A percentile compares a stretch with the other conserved stretches of the same genome.
Evolutionary conservation across 2,329 filamentous ascomycete genomes (phyloP).

Genomic region (Pyricularia sp.): DNA sequence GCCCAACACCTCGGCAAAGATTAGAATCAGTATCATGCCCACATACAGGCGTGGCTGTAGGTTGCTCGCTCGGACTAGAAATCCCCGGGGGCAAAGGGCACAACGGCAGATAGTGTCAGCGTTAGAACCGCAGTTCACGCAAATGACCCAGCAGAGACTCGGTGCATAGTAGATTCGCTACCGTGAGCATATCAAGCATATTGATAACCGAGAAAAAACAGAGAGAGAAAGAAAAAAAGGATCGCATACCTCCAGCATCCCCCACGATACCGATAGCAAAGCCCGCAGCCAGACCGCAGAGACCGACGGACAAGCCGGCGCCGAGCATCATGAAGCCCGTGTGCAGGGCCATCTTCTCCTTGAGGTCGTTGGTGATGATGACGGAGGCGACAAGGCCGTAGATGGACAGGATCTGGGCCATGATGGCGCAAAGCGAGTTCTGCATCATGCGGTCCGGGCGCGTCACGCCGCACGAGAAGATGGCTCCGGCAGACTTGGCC

Average conservation of each 20-base stretch:
- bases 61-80: conserved; percentile 22
- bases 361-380: conserved; percentile 68
- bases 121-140: neutral
- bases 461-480: conserved; percentile 93
- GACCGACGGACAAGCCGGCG: conserved; percentile 70
- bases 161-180: too few relatives aligned
- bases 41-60: conserved; percentile 81
- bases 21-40: conserved; percentile 96
- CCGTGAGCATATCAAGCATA: too few relatives aligned
- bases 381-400: conserved; percentile 85
- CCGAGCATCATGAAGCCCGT: conserved; percentile 77
- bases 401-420: conserved; percentile 99
- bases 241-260: conserved; percentile 67
- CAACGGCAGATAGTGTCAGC: conserved; percentile 12
- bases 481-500: conserved; percentile 96
- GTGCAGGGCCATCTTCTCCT: conserved; percentile 61
- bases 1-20: conserved; percentile 71
- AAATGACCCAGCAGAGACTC: neutral
- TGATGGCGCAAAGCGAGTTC: conserved; percentile 99
- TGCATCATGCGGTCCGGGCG: conserved; percentile 96
- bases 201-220: too few relatives aligned
- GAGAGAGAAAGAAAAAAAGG: neutral
- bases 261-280: conserved; percentile 82
- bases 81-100: conserved; percentile 29
- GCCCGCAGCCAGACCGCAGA: conserved; percentile 71